A percentile compares a stretch with the other conserved stretches of the same genome.
phyloP scores from a whole-genome alignment of 345 rosid species.

The Murraya koenigii region DNA sequence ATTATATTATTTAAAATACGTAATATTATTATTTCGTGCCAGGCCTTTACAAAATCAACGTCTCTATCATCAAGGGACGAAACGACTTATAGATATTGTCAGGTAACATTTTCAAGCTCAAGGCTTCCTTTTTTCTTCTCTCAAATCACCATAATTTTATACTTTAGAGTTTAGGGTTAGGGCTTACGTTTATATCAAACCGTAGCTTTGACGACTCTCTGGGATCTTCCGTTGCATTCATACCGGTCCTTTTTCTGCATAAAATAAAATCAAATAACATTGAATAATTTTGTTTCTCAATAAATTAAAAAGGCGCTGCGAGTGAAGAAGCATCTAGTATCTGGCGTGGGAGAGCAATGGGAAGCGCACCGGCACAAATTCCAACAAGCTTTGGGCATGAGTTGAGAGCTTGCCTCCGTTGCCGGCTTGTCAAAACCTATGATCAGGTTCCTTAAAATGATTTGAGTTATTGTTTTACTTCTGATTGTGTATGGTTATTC shows the following conservation, averaged over 20 bases:
- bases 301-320: neutral
- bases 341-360: constrained; percentile 26
- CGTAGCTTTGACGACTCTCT: no score
- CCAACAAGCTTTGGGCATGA: constrained; percentile 95
- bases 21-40: no score
- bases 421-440: constrained; percentile 86
- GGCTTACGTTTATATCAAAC: neutral
- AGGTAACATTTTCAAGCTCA: neutral
- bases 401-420: constrained; percentile 83
- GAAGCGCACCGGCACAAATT: constrained; percentile 69
- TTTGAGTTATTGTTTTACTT: neutral
- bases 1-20: no score
- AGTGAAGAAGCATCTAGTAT: neutral
- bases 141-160: no score
- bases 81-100: neutral
- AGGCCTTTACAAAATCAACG: neutral
- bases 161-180: neutral
- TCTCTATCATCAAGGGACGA: neutral
- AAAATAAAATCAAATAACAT: neutral
- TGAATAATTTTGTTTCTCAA: neutral
- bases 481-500: neutral
- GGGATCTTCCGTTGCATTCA: neutral
- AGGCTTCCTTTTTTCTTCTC: no score
- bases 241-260: neutral
- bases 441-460: constrained; percentile 52